Evolutionary conservation across 768 basidiomycete genomes (phyloP).

Genomic region (Tubosaeta brunneosetosa): DNA sequence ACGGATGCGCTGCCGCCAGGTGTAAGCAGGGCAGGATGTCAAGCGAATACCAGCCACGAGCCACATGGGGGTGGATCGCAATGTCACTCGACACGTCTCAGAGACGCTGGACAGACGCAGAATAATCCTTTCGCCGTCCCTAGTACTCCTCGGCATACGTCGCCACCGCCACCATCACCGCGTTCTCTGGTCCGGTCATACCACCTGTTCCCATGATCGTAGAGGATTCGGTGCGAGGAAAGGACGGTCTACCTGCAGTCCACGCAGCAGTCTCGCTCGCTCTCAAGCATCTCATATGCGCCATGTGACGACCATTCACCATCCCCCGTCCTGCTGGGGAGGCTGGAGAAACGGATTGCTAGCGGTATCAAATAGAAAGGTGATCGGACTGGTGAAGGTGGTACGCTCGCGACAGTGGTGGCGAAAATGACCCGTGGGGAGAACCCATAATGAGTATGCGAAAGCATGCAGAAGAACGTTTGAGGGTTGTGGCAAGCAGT

Average conservation of each 20-base stretch:
- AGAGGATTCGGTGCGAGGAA: slow-evolving; percentile 11
- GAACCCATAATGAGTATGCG: slow-evolving; percentile 61
- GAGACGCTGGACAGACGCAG: slow-evolving; percentile 9
- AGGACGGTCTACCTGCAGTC: slow-evolving; percentile 30
- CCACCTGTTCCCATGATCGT: slow-evolving; percentile 38
- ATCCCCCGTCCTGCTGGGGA: slow-evolving; percentile 31
- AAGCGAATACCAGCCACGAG: slow-evolving; percentile 6
- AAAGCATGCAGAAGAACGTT: slow-evolving; percentile 65
- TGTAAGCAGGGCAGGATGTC: slow-evolving; percentile 4
- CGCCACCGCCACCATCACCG: slow-evolving; percentile 15
- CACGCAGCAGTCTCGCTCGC: slow-evolving; percentile 40
- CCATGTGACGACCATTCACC: slow-evolving; percentile 47
- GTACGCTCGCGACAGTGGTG: not conserved
- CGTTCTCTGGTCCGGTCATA: slow-evolving; percentile 23
- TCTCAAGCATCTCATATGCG: slow-evolving; percentile 43
- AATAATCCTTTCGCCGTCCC: slow-evolving; percentile 24
- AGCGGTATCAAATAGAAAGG: slow-evolving; percentile 5
- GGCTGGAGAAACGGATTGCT: slow-evolving; percentile 22
- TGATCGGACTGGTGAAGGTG: slow-evolving; percentile 5
- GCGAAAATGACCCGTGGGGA: slow-evolving; percentile 36
- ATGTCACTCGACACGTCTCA: not conserved
- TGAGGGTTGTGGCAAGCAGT: slow-evolving; percentile 63
- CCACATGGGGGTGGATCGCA: slow-evolving; percentile 5
- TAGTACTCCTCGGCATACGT: slow-evolving; percentile 18
- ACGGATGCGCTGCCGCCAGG: slow-evolving; percentile 9